Base-by-base conservation (phyloP, 2,329 filamentous ascomycete genomes). In the Neocucurbitaria cava region DNA sequence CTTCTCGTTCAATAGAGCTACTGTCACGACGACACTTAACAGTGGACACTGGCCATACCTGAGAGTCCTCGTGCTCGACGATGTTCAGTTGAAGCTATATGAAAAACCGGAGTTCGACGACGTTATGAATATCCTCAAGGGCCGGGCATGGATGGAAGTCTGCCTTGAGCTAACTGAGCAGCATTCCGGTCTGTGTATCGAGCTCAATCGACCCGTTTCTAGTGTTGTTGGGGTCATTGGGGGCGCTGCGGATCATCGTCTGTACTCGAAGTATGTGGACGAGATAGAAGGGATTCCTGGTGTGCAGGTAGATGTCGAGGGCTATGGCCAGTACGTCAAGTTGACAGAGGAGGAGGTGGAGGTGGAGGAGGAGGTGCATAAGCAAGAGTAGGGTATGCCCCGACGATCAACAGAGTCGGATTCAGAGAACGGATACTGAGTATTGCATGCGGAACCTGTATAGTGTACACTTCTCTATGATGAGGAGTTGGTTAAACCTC, bases 1-100 rank as follows among this genome's bases (percentile, higher is more conserved):
- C 23, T 58, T 58, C 24, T n/a, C 54, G n/a, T 18, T 61, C 17
- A 23, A 53, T 18, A 28, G n/a, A 15, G 46, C 33, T 6, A 28
- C 46, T 3, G 5, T 58, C 10, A 20, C 35, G 21, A 46, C 41
- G 18, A 52, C 56, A 5, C 42, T 53, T 17, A 31, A n/a, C n/a
- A n/a, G 38, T 28, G 52, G 41, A 3, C 15, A 49, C 10, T 50
- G 49, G 52, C 46, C 49, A 5, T 13, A 13, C 2, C 40, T 59
- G 6, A 35, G 48, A 20, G 13, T 5, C 7, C 17, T 59, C 13
- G 7, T 30, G 2, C 21, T 59, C 8, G 42, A 49, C 3, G 46
- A 59, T 13, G 36, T 56, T 13, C n/a, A 43, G 11, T 46, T 59
- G 21, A 47, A 54, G 52, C 18, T 21, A 15, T 17, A 30, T 2